phyloP scores from a whole-genome alignment of 2,329 filamentous ascomycete genomes.

The Scedosporium apiospermum region DNA sequence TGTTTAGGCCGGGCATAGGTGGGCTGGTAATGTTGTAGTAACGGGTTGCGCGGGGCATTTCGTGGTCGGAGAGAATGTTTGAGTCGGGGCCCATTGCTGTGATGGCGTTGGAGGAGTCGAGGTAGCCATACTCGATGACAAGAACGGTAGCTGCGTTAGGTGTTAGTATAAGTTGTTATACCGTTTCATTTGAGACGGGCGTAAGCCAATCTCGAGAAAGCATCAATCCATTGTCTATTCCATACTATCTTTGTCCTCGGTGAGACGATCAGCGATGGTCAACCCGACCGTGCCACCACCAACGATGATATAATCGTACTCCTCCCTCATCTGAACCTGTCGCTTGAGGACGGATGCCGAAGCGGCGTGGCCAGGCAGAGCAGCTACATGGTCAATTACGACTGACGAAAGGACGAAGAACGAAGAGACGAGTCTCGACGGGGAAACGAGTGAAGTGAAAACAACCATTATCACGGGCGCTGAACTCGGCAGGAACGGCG shows the following conservation, averaged over 20 bases:
- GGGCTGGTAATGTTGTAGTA: constrained; percentile 17
- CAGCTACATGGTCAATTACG: neutral
- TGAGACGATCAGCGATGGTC: constrained; percentile 11
- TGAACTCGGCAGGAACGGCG: neutral
- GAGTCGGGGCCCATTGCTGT: constrained; percentile 2
- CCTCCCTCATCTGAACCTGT: neutral
- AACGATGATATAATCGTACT: constrained; percentile 15
- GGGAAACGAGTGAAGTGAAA: neutral
- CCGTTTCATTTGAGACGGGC: neutral
- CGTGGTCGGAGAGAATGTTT: constrained; percentile 8
- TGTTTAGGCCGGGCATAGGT: constrained; percentile 13
- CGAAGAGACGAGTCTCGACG: neutral
- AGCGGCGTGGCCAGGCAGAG: neutral
- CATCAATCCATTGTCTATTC: neutral
- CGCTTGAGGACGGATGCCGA: neutral
- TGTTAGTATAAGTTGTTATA: neutral
- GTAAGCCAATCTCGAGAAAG: neutral
- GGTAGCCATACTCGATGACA: constrained; percentile 13
- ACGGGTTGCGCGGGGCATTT: constrained; percentile 12
- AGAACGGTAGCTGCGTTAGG: constrained; percentile 10
- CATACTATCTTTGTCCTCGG: constrained; percentile 9
- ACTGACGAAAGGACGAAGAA: neutral
- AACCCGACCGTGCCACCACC: constrained; percentile 12
- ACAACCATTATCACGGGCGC: neutral
- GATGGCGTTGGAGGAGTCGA: constrained; percentile 9